These are phyloP conservation scores for Leccinum subrobustum DNA, from an alignment of 1,284 basidiomycete genomes.

Conservation along the genomic window DNA sequence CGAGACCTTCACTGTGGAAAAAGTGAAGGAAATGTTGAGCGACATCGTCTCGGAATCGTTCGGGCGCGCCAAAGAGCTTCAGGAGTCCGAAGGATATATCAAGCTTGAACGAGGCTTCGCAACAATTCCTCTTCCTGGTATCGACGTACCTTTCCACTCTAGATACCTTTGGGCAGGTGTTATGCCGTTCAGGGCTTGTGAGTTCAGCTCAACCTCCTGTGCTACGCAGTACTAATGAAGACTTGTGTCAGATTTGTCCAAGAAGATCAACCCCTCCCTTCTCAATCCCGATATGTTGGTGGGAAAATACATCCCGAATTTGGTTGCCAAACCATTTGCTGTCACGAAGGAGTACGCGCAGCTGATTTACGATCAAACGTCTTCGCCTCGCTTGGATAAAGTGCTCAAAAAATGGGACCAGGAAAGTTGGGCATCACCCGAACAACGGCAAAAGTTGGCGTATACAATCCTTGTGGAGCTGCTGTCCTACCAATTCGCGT, in stretches of 20 bases:
- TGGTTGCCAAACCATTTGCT: constrained; percentile 93
- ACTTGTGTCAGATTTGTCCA: constrained; percentile 77
- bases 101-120: constrained; percentile 96
- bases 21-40: constrained; percentile 88
- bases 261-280: constrained; percentile 92
- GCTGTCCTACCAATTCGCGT: constrained; percentile 94
- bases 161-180: constrained; percentile 99
- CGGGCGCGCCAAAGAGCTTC: constrained; percentile 75
- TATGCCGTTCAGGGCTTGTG: constrained; percentile 92
- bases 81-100: constrained; percentile 86
- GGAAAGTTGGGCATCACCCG: constrained; percentile 81
- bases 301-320: constrained; percentile 96
- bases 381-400: constrained; percentile 90
- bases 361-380: constrained; percentile 93
- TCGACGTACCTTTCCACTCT: constrained; percentile 99
- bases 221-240: constrained; percentile 22
- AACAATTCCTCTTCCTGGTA: constrained; percentile 94
- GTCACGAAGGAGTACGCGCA: constrained; percentile 90
- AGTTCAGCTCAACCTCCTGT: constrained; percentile 29
- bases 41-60: constrained; percentile 89
- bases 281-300: constrained; percentile 91
- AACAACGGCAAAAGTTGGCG: constrained; percentile 88
- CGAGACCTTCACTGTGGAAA: constrained; percentile 80
- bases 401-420: constrained; percentile 93
- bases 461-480: constrained; percentile 96